Evolutionary conservation across 352 stramenopile genomes (phyloP).

Genomic region (Globisporangium lucens): DNA sequence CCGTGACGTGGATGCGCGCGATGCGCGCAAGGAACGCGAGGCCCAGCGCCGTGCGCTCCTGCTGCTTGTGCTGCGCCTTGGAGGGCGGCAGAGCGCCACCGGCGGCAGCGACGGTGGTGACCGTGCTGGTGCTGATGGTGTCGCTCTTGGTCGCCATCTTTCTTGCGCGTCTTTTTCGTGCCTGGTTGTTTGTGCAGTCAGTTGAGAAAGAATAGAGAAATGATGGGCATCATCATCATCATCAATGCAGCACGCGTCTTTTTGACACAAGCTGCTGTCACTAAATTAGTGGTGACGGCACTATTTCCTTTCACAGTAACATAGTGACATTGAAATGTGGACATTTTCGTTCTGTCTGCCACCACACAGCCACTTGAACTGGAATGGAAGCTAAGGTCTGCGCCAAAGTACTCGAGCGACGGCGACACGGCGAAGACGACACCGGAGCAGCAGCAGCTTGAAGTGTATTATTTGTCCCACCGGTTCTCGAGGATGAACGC

Average conservation of each 20-base stretch:
- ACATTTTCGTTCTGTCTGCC: background rate
- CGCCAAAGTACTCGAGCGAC: constrained; percentile 31
- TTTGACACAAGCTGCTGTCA: background rate
- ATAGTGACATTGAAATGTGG: background rate
- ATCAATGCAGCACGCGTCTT: background rate
- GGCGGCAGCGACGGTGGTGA: background rate
- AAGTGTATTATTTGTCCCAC: constrained; percentile 21
- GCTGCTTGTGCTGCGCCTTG: constrained; percentile 16
- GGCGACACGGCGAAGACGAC: constrained; percentile 30
- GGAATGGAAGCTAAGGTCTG: background rate
- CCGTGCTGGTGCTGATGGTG: background rate
- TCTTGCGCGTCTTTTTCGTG: background rate
- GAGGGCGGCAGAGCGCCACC: background rate
- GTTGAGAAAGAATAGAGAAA: background rate
- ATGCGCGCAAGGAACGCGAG: constrained; percentile 17
- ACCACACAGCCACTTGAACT: background rate
- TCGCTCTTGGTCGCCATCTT: background rate
- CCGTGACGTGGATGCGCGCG: constrained; percentile 9
- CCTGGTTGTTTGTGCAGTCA: background rate
- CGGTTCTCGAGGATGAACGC: constrained; percentile 35
- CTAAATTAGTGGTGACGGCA: background rate
- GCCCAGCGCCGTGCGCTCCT: constrained; percentile 7
- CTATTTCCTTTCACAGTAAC: background rate
- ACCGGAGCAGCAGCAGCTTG: constrained; percentile 31
- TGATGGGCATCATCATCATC: background rate